A percentile compares a stretch with the other conserved stretches of the same genome.
Conservation (phyloP, 2,329 filamentous ascomycete species). For the Trichoderma endophyticum region DNA sequence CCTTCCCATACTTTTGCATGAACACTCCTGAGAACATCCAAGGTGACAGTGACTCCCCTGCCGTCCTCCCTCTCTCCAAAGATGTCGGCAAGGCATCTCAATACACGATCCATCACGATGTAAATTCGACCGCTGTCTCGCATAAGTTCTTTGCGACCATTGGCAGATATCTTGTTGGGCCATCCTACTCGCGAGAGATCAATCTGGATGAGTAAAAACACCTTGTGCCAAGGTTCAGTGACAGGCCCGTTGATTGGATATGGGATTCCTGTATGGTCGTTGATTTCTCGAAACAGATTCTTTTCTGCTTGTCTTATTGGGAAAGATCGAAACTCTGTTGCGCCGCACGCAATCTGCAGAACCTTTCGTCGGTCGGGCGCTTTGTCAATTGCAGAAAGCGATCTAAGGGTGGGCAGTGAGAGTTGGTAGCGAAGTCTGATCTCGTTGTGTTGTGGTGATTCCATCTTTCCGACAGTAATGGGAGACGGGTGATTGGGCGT, state of each 20-base stretch:
- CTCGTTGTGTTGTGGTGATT: conserved; percentile 22
- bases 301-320: conserved; percentile 35
- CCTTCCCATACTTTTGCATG: conserved; percentile 78
- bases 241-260: conserved; percentile 42
- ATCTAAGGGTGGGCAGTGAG: conserved; percentile 32
- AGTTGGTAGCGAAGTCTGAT: conserved; percentile 37
- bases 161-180: conserved; percentile 45
- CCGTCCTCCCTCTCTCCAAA: conserved; percentile 54
- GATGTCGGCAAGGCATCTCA: conserved; percentile 40
- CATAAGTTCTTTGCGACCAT: conserved; percentile 34
- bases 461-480: not conserved
- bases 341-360: conserved; percentile 38
- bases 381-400: conserved; percentile 27
- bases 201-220: conserved; percentile 71
- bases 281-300: conserved; percentile 38
- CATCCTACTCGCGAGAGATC: conserved; percentile 63
- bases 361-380: conserved; percentile 33
- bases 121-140: conserved; percentile 33
- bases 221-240: conserved; percentile 65
- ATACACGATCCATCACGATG: conserved; percentile 31
- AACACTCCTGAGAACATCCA: conserved; percentile 76
- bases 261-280: conserved; percentile 37
- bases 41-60: conserved; percentile 60
- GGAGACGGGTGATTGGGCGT: not conserved
- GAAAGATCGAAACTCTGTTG: conserved; percentile 38